These are phyloP conservation scores for Hyaloscypha variabilis DNA, from an alignment of 495 filamentous ascomycete genomes.

Conservation along the genomic window DNA sequence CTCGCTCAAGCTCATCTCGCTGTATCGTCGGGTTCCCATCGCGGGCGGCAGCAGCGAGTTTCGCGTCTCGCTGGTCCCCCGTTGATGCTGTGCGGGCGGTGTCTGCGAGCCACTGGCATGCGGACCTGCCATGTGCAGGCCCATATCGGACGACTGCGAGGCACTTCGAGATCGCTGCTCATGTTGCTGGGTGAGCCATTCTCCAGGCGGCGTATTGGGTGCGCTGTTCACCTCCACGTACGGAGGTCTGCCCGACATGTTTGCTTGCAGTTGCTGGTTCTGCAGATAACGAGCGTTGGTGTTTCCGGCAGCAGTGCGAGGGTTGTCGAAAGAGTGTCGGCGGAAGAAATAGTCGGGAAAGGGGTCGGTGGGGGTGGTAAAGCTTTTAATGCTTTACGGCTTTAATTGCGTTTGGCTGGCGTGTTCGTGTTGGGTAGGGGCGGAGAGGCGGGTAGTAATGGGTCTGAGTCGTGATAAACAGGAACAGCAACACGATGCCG, in stretches of 20 bases:
- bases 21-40: background rate
- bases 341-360: background rate
- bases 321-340: background rate
- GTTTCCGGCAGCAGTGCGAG: too few species aligned
- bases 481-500: too few species aligned
- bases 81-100: background rate
- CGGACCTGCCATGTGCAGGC: background rate
- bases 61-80: background rate
- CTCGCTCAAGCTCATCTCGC: constrained; percentile 16
- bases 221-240: background rate
- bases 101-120: background rate
- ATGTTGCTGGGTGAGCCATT: background rate
- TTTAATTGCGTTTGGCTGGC: too few species aligned
- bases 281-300: too few species aligned
- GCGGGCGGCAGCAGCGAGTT: background rate
- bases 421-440: too few species aligned
- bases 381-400: background rate
- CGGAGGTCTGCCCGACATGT: background rate
- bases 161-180: background rate
- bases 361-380: background rate
- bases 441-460: too few species aligned
- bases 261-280: background rate
- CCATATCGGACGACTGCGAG: background rate
- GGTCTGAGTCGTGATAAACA: too few species aligned
- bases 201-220: background rate